Percentiles rank a stretch among this genome's conserved stretches.
These are phyloP conservation scores for Endocarpon pusillum DNA, from an alignment of 495 filamentous ascomycete species.

Conservation along the genomic window DNA sequence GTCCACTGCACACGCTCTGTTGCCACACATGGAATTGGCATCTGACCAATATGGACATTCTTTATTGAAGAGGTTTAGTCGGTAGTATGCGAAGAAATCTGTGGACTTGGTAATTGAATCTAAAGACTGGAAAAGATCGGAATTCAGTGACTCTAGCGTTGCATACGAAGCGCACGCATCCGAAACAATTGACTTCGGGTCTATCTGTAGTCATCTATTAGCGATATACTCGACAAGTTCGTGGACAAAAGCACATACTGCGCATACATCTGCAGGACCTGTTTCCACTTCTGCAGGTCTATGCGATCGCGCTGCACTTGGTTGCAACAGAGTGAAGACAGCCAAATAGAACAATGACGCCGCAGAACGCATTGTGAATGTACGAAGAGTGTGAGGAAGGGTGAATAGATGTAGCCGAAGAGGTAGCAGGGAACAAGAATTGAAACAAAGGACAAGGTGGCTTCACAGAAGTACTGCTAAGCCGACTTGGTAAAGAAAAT, in stretches of 20 bases:
- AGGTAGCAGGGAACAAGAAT: no score
- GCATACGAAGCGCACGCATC: slow-evolving; percentile 89
- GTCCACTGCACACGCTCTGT: slow-evolving; percentile 93
- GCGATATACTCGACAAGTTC: neutral
- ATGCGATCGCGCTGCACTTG: slow-evolving; percentile 25
- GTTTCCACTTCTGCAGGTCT: slow-evolving; percentile 20
- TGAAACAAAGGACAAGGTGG: no score
- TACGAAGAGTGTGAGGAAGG: no score
- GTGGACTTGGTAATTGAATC: slow-evolving; percentile 67
- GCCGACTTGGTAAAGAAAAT: no score
- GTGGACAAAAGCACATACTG: slow-evolving; percentile 33
- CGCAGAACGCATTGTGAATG: slow-evolving; percentile 45
- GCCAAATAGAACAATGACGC: slow-evolving; percentile 58
- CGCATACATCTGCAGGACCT: slow-evolving; percentile 39
- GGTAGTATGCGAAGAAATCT: slow-evolving; percentile 96
- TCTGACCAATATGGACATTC: slow-evolving; percentile 94
- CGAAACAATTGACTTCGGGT: slow-evolving; percentile 47
- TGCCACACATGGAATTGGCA: slow-evolving; percentile 85
- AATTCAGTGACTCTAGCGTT: slow-evolving; percentile 71
- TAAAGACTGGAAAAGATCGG: slow-evolving; percentile 59
- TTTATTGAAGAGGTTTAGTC: slow-evolving; percentile 89
- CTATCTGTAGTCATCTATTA: slow-evolving; percentile 34
- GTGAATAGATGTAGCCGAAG: no score
- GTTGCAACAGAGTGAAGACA: slow-evolving; percentile 51
- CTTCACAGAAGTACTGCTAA: no score